Base-by-base conservation (phyloP, 169 alveolate genomes). In the Babesia caballi region DNA sequence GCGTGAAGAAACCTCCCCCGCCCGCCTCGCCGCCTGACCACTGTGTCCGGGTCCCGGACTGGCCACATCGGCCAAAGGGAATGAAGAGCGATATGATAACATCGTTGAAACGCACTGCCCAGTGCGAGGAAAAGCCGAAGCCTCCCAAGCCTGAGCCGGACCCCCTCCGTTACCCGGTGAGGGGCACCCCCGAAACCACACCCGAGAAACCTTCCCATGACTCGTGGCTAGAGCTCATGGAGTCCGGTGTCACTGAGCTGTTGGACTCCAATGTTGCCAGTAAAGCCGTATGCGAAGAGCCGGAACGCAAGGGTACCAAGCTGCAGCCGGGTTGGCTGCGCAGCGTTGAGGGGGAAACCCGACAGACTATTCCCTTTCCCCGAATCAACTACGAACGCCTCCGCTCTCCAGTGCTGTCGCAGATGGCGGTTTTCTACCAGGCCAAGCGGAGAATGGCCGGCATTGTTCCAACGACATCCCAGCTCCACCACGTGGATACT, bases 1-100 rank as follows among this genome's bases (percentile, higher is more conserved):
- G 41, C 27, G 59, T 77, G 32, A 67, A 67, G 58, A 77, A 57
- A 41, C 60, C 74, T 2, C 17, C 12, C 17, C 3, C 15, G 35
- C 6, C 4, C 5, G n/a, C n/a, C n/a, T n/a, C n/a, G n/a, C n/a
- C n/a, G n/a, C n/a, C n/a, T n/a, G n/a, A n/a, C n/a, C n/a, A n/a
- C n/a, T n/a, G n/a, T n/a, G n/a, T n/a, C n/a, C n/a, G n/a, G n/a
- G n/a, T n/a, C n/a, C n/a, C n/a, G n/a, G n/a, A n/a, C n/a, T n/a
- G n/a, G n/a, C n/a, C n/a, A n/a, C n/a, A n/a, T n/a, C n/a, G n/a
- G n/a, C n/a, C n/a, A n/a, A n/a, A n/a, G n/a, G n/a, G n/a, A n/a
- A n/a, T n/a, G n/a, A n/a, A n/a, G n/a, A n/a, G n/a, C n/a, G n/a
- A n/a, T n/a, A n/a, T n/a, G n/a, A n/a, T n/a, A n/a, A n/a, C n/a